Evolutionary conservation across 148 eudicot species (phyloP), one percentile per base, ranked within the genome.

Genomic region (Camellia japonica): DNA sequence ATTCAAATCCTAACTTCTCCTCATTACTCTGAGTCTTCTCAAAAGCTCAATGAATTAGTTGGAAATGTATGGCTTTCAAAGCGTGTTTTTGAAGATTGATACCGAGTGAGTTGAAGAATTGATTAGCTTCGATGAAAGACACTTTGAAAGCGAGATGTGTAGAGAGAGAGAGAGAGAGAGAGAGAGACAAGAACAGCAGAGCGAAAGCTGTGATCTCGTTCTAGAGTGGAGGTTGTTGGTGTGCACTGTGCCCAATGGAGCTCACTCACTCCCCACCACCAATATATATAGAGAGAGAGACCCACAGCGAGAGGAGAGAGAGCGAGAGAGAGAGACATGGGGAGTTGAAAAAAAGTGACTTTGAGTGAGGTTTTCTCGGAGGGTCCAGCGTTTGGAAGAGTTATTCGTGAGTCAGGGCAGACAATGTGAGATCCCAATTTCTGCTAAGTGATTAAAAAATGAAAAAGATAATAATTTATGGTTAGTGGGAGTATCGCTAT

Each of bases 291-390:
- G 7, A 38, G 64, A 13, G 82, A 60, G 69, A 14, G 55, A 43
- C 86, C 38, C 38, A 30, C 38, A 30, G 1, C 1, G 38, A 30
- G 38, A 30, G 38, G 38, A 30, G 38, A 30, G 30, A 13, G 82
- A 60, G 69, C n/a, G n/a, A 23, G 6, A 38, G 64, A 13, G 82
- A 60, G 69, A 14, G 55, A 43, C 86, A 86, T 88, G 75, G 88
- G 82, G 86, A 84, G 86, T 63, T 73, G 84, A 71, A 85, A 84
- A 80, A 84, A 89, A 84, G 87, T 84, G 89, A 85, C 84, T 88
- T 90, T 81, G 88, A 90, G 86, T 90, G 91, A 83, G 82, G 83
- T 84, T 77, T 91, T 86, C 87, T 88, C 84, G 87, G 89, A 43
- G 52, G 52, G 52, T 49, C 52, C 52, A 49, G 52, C 52, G 52